Conservation (phyloP, 2,329 filamentous ascomycete genomes). For the Cercospora zeina region DNA sequence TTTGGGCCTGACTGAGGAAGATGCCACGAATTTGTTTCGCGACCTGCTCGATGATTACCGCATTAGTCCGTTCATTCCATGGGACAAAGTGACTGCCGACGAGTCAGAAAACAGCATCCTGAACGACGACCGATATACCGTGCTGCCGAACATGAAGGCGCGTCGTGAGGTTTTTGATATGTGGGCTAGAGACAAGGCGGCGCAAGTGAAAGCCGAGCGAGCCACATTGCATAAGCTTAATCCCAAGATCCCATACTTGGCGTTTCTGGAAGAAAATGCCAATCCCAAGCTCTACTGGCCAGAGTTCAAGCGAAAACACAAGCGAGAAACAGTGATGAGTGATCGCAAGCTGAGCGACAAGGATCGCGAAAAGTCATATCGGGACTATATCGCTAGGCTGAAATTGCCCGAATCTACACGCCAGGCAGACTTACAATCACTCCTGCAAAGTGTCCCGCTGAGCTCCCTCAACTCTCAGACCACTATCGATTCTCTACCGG, state of each 20-base stretch:
- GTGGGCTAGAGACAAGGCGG: conserved; percentile 79
- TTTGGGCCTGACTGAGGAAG: conserved; percentile 68
- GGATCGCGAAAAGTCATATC: conserved; percentile 76
- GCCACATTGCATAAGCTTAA: conserved; percentile 78
- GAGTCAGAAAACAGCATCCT: conserved; percentile 68
- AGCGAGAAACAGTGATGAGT: conserved; percentile 77
- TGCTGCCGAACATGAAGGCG: conserved; percentile 75
- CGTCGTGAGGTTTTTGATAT: conserved; percentile 80
- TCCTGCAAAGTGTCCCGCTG: conserved; percentile 64
- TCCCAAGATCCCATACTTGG: conserved; percentile 77
- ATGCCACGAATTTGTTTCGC: conserved; percentile 75
- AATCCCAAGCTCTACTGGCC: conserved; percentile 95
- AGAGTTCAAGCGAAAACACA: conserved; percentile 90
- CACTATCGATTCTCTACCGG: conserved; percentile 59
- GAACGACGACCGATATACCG: conserved; percentile 83
- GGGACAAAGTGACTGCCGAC: conserved; percentile 80
- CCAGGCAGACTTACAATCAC: conserved; percentile 66
- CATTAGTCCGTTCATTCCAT: conserved; percentile 85
- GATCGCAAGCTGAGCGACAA: conserved; percentile 62
- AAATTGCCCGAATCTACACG: conserved; percentile 64
- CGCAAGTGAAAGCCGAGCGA: conserved; percentile 68
- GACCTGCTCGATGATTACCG: conserved; percentile 80
- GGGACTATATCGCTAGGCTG: conserved; percentile 68
- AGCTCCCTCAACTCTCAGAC: conserved; percentile 62
- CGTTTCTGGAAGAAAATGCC: conserved; percentile 76